phyloP scores from a whole-genome alignment of 176 grass and related monocot species.

The Carex littledalei region DNA sequence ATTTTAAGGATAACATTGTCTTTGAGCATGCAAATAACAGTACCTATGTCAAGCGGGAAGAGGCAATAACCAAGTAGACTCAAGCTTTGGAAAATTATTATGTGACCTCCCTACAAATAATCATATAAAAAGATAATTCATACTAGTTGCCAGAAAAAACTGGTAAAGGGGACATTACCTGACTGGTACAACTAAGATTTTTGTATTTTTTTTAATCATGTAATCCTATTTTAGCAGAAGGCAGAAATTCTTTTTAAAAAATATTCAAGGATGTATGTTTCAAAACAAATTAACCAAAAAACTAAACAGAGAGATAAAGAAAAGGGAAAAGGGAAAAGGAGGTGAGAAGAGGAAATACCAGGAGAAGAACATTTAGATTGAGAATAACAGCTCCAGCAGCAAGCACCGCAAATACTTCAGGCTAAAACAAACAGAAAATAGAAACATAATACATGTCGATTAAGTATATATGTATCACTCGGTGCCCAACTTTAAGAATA shows the following conservation, averaged over 20 bases:
- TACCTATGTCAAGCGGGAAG: conserved; percentile 87
- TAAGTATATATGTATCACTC: background rate
- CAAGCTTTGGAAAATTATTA: conserved; percentile 98
- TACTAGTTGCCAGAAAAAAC: background rate
- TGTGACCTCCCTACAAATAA: conserved; percentile 77
- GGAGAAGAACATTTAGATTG: conserved; percentile 88
- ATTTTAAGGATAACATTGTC: conserved; percentile 86
- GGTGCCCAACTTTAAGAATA: background rate
- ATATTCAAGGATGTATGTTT: background rate
- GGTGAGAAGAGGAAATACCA: conserved; percentile 34
- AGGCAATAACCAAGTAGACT: conserved; percentile 96
- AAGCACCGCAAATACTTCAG: conserved; percentile 95
- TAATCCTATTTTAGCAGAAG: background rate
- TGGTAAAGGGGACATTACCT: background rate
- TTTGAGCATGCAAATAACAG: conserved; percentile 83
- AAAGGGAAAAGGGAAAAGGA: background rate
- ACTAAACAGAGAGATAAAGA: background rate
- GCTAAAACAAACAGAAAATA: conserved; percentile 45
- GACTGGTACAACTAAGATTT: background rate
- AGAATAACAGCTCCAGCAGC: conserved; percentile 93
- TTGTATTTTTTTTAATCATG: background rate
- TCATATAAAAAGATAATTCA: conserved; percentile 2
- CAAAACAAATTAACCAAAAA: background rate
- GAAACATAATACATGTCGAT: background rate
- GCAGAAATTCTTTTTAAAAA: background rate